Percentiles rank a stretch among this genome's conserved stretches.
Conservation (phyloP, 768 basidiomycete species). For the Trametes maxima region DNA sequence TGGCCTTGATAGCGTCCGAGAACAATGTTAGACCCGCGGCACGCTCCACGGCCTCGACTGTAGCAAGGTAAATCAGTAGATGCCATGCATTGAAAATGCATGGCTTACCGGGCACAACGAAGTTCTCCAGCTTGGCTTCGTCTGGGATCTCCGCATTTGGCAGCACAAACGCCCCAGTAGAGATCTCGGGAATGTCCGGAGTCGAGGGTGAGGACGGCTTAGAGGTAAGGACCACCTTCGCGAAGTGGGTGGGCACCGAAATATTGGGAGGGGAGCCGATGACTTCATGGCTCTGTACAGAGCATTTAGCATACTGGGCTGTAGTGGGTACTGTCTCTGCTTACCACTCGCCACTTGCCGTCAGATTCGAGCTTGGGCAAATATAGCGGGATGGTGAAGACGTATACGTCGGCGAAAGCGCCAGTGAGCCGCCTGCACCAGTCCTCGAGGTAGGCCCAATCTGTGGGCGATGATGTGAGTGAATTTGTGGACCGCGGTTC, state of each 20-base stretch:
- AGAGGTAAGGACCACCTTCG: constrained; percentile 88
- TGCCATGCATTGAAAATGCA: neutral
- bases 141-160: constrained; percentile 95
- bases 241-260: constrained; percentile 96
- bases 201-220: constrained; percentile 73
- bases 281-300: constrained; percentile 81
- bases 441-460: constrained; percentile 96
- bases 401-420: constrained; percentile 92
- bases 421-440: constrained; percentile 91
- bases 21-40: constrained; percentile 89
- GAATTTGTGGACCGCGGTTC: neutral
- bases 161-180: constrained; percentile 92
- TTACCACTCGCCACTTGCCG: constrained; percentile 93
- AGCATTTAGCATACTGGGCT: neutral
- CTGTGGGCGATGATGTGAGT: constrained; percentile 41
- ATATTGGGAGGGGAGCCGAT: constrained; percentile 91
- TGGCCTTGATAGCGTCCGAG: constrained; percentile 72
- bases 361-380: constrained; percentile 83
- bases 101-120: constrained; percentile 75
- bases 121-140: constrained; percentile 74
- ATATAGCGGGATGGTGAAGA: constrained; percentile 98
- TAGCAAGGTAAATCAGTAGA: constrained; percentile 6
- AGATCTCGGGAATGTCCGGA: constrained; percentile 72
- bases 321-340: constrained; percentile 34
- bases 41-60: constrained; percentile 91